Base-by-base conservation (phyloP, 495 filamentous ascomycete species). In the Cairneyella variabilis region DNA sequence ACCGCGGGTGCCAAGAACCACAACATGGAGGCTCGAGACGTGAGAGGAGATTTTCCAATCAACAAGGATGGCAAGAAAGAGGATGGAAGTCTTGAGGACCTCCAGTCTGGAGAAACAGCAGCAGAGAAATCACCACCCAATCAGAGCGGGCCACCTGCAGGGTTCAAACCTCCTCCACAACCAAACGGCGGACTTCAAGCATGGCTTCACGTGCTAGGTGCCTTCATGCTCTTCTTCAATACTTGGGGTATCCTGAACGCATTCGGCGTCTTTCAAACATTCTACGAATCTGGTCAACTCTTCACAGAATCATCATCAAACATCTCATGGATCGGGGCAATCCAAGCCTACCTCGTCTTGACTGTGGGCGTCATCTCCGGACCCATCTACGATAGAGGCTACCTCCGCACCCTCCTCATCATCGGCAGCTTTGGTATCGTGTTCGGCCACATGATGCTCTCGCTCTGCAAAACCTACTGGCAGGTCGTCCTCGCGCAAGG, bases 261-360 rank as follows among this genome's bases (percentile, higher is more conserved):
- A 28, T 90, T 88, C 56, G 86, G 86, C 6, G 75, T 84, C 3
- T 90, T 86, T 57, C 87, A 90, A 57, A 76, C 77, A 1, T 87
- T 87, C 66, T 90, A 90, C 58, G 76, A 74, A 2, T 57, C 72
- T 3, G 67, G 59, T 6, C 58, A 76, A 10, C 40, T 53, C 7
- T 34, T 32, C 23, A 51, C 67, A 4, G 53, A 68, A 16, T 47
- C 69, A 0, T 69, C 77, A 3, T 76, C 74, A 1, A 62, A 66
- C 20, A 78, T 83, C 16, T 75, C 77, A 8, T 84, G 81, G 81
- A 81, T 84, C 21, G 81, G 80, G 9, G 71, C 72, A 0, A 58
- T 82, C 8, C 76, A 80, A 54, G 66, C 77, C 39, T 78, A 76
- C 54, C 62, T 79, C 1, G 63, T 77, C 37, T 69, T 82, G 53